Base-by-base conservation (phyloP, 2,329 filamentous ascomycete species). In the Exophiala sp. region DNA sequence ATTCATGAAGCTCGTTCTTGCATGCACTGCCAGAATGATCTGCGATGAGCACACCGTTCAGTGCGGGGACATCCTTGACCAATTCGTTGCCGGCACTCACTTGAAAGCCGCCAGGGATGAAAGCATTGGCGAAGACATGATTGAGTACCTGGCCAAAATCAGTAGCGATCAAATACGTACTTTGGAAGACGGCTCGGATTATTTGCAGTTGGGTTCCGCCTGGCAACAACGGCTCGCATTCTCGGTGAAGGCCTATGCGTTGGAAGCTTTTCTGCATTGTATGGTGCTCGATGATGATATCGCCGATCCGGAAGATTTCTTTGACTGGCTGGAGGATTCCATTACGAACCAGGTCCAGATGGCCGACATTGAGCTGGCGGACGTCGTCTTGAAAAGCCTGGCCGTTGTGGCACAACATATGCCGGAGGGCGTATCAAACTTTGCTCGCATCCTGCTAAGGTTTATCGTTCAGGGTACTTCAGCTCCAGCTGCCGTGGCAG, bases 221-320 rank as follows among this genome's bases (percentile, higher is more conserved):
- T 90, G 85, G 70, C 90, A 97, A 65, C 91, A 96, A 68, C 82
- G 78, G 52, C 77, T 97, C 47, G 88, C 90, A 3, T 89, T 86
- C 61, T 83, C 86, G 5, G 87, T 94, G 53, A 96, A 95, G 68
- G 82, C 86, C 0, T 82, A 85, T 54, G 85, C 88, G 10, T 70
- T 98, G 19, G 82, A 87, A 47, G 86, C 86, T 52, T 96, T 88
- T 61, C 70, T 97, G 42, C 94, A 90, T 65, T 97, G 91, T 64
- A 79, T 85, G 14, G 73, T 94, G 14, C 74, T 95, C 13, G 87
- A 93, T 56, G 86, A 90, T 58, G 85, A 91, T 46, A 79, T 83
- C 27, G 86, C 87, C 2, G 90, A 95, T 60, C 73, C 81, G 2
- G 89, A 95, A 44, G 69, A 83, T 13, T 75, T 98, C 19, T 82